Conservation (phyloP, 257 asterid genomes). For the Eustoma russellianum region DNA sequence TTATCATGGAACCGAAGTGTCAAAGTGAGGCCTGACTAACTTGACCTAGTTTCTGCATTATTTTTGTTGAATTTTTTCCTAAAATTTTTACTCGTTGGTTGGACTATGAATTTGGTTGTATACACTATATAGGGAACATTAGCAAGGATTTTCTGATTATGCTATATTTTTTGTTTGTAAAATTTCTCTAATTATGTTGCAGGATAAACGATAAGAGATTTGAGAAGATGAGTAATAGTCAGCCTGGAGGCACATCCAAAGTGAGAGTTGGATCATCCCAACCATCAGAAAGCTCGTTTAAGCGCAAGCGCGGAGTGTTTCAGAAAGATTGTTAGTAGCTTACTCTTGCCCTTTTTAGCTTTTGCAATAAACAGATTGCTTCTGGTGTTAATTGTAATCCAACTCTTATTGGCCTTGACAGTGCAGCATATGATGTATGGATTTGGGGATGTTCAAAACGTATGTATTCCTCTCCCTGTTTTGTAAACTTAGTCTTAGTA, state of each 20-base stretch:
- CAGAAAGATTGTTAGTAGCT: slow-evolving; percentile 79
- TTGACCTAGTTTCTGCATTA: no score
- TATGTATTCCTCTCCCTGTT: slow-evolving; percentile 21
- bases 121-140: no score
- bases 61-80: no score
- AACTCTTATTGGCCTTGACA: slow-evolving; percentile 25
- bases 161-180: no score
- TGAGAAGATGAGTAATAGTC: slow-evolving; percentile 45
- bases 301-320: slow-evolving; percentile 90
- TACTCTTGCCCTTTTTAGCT: not conserved
- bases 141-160: not conserved
- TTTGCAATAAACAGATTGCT: not conserved
- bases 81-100: no score
- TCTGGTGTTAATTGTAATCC: not conserved
- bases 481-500: not conserved
- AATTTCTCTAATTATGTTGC: not conserved
- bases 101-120: no score
- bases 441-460: slow-evolving; percentile 78
- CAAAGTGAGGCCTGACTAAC: no score
- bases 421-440: slow-evolving; percentile 99
- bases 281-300: slow-evolving; percentile 54
- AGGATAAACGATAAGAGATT: not conserved
- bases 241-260: slow-evolving; percentile 56
- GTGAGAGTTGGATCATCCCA: slow-evolving; percentile 57
- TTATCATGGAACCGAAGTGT: no score